A percentile compares a stretch with the other conserved stretches of the same genome.
Evolutionary conservation across 176 grass and related monocot genomes (phyloP).

Genomic region (Hyparrhenia diplandra): DNA sequence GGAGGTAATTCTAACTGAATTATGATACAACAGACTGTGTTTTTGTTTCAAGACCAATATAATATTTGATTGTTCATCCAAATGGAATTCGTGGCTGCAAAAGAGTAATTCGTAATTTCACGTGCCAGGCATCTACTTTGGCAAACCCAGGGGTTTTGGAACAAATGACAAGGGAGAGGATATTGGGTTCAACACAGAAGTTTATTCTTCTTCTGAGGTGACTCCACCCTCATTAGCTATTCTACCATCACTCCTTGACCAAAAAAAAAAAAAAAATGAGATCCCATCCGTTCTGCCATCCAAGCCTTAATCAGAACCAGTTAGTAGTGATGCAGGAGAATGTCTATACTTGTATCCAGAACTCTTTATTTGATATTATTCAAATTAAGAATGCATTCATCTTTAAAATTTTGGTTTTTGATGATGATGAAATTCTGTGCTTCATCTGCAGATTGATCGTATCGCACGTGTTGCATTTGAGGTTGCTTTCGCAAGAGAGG

Average conservation of each 20-base stretch:
- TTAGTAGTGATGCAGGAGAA: not conserved
- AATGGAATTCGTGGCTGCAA: not conserved
- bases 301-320: not conserved
- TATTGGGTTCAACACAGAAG: slow-evolving; percentile 88
- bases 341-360: not conserved
- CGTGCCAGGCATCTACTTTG: slow-evolving; percentile 58
- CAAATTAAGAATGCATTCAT: not conserved
- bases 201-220: slow-evolving; percentile 83
- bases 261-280: too few relatives aligned
- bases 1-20: slow-evolving; percentile 52
- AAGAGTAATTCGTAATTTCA: not conserved
- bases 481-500: slow-evolving; percentile 86
- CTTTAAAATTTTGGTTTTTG: slow-evolving; percentile 6
- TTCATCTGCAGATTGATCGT: slow-evolving; percentile 63
- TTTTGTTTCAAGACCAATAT: not conserved
- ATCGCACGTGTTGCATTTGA: slow-evolving; percentile 83
- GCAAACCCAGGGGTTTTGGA: slow-evolving; percentile 94
- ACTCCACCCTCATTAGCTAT: not conserved
- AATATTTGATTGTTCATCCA: not conserved
- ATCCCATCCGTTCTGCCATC: not conserved
- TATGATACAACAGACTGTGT: not conserved
- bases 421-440: not conserved
- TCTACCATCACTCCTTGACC: too few relatives aligned
- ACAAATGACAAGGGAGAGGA: slow-evolving; percentile 76
- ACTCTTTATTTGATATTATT: slow-evolving; percentile 1